These are phyloP conservation scores for Xerocomellus amylosporus DNA, from an alignment of 768 basidiomycete genomes.

Conservation along the genomic window DNA sequence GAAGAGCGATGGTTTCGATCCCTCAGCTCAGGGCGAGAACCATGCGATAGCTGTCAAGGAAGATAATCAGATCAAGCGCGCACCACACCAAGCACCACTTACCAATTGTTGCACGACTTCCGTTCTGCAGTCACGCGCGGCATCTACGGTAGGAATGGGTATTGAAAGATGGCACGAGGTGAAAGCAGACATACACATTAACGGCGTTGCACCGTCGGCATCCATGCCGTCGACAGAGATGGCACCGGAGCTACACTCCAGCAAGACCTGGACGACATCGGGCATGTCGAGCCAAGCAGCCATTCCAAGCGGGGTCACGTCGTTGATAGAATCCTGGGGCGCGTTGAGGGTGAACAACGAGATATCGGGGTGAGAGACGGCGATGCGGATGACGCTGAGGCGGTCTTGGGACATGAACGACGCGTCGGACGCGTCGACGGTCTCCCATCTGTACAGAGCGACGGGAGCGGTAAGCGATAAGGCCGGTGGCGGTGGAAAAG, in stretches of 20 bases:
- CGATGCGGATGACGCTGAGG: constrained; percentile 52
- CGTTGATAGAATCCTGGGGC: constrained; percentile 65
- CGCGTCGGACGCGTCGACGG: constrained; percentile 68
- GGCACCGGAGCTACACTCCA: constrained; percentile 57
- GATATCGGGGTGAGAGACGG: constrained; percentile 54
- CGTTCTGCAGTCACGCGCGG: constrained; percentile 67
- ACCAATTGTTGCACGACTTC: constrained; percentile 69
- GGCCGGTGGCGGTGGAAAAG: constrained; percentile 3
- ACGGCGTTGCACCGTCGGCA: constrained; percentile 68
- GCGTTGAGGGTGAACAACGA: constrained; percentile 72
- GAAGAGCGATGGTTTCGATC: constrained; percentile 72
- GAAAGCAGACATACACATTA: constrained; percentile 67
- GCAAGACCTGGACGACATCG: constrained; percentile 56
- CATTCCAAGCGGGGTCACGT: constrained; percentile 75
- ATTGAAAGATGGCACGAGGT: not conserved
- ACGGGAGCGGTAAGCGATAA: not conserved
- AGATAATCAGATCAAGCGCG: constrained; percentile 5
- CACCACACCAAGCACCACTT: constrained; percentile 26
- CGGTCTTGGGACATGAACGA: constrained; percentile 59
- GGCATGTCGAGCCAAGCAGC: constrained; percentile 75
- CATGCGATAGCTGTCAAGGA: constrained; percentile 48
- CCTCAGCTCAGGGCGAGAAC: constrained; percentile 69
- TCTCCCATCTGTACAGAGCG: constrained; percentile 53
- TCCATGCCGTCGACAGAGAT: constrained; percentile 76
- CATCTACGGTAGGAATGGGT: constrained; percentile 47